Base-by-base conservation (phyloP, 108 stramenopile genomes). In the Fragilaria crotonensis region DNA sequence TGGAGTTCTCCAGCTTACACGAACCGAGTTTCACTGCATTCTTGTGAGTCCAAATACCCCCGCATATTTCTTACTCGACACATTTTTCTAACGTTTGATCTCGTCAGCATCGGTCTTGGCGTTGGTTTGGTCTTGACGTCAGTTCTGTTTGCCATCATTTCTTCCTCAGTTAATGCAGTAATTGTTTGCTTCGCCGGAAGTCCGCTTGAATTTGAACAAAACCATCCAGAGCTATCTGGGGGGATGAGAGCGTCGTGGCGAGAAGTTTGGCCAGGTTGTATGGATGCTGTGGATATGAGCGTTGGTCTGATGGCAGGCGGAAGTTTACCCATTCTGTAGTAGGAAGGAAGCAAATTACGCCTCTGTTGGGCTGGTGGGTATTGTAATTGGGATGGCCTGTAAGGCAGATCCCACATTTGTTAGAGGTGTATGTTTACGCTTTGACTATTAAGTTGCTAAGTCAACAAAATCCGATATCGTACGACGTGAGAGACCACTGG, bases 111-210 rank as follows among this genome's bases (percentile, higher is more conserved):
- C 53, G 93, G 91, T 0, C 72, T 78, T 33, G 31, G 81, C 48
- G 64, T 92, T 20, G 95, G 93, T 1, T 68, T 89, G 26, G 72
- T 85, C 25, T 64, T 91, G 27, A 78, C 90, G 20, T 72, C 71
- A 18, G 72, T 93, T 2, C 57, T 94, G 41, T 80, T 91, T 45
- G 73, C 80, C 31, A 74, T 86, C 48, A 80, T 96, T 54, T 68
- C 72, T 29, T 79, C 84, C 33, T 86, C 93, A 2, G 93, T 93
- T 17, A 76, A 81, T 52, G 84, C 89, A 52, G 89, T 94, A 27
- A 84, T 93, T 55, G 93, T 94, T 22, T 90, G 90, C 56, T 96
- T 90, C 62, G 95, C 95, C 27, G 76, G 89, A 26, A 83, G 74
- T 51, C 90, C 92, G 7, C 75, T 79, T 11, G 87, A 89, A 51